phyloP scores from a whole-genome alignment of 805 yeast species.

The Lachancea mirantina region DNA sequence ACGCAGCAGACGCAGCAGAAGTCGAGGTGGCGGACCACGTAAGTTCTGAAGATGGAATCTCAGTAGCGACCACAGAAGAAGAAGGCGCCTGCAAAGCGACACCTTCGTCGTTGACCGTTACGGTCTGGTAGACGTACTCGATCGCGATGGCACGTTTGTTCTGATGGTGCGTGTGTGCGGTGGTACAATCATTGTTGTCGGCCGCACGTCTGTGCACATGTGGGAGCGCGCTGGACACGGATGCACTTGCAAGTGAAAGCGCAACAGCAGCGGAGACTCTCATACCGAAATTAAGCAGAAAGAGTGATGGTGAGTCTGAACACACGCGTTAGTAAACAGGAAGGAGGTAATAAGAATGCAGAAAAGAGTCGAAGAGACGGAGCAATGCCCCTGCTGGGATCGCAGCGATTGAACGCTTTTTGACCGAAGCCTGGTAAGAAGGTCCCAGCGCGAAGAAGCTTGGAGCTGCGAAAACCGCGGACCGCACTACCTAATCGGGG shows the following conservation, averaged over 20 bases:
- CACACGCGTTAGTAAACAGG: no score
- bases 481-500: no score
- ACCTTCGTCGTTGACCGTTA: slow-evolving; percentile 45
- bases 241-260: slow-evolving; percentile 27
- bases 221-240: slow-evolving; percentile 26
- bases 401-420: no score
- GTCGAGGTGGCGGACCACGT: slow-evolving; percentile 23
- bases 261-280: slow-evolving; percentile 30
- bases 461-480: no score
- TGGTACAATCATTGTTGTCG: slow-evolving; percentile 25
- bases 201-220: slow-evolving; percentile 17
- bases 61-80: slow-evolving; percentile 11
- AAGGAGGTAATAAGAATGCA: no score
- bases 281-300: no score
- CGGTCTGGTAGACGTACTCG: slow-evolving; percentile 48
- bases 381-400: no score
- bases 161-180: slow-evolving; percentile 36
- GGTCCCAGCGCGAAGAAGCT: no score
- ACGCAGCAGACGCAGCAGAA: slow-evolving; percentile 28
- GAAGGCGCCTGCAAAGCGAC: slow-evolving; percentile 16
- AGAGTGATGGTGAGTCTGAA: no score
- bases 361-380: no score
- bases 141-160: slow-evolving; percentile 48
- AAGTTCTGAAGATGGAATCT: slow-evolving; percentile 20
- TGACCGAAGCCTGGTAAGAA: no score